Conservation (phyloP, 2,329 filamentous ascomycete species). For the Penicillium sp. region DNA sequence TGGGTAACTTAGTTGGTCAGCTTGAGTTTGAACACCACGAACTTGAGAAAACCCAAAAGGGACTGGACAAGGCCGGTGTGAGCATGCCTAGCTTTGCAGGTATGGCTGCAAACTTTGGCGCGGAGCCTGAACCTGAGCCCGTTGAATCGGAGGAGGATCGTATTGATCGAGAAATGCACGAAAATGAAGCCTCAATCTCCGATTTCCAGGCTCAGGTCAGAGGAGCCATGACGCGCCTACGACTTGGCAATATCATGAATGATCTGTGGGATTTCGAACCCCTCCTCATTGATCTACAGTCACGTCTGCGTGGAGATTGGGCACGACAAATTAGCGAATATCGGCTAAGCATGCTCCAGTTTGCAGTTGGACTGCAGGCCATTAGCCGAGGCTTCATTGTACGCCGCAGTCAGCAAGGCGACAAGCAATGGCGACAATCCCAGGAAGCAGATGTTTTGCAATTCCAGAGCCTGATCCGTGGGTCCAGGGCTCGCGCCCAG, state of each 20-base stretch:
- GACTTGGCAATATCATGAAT: slow-evolving; percentile 80
- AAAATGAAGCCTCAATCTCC: slow-evolving; percentile 67
- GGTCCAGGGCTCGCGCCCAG: slow-evolving; percentile 42
- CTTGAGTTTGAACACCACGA: slow-evolving; percentile 98
- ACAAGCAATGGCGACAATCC: slow-evolving; percentile 69
- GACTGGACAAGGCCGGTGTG: slow-evolving; percentile 88
- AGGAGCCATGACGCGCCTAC: slow-evolving; percentile 73
- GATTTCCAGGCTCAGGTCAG: slow-evolving; percentile 86
- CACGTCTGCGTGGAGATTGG: slow-evolving; percentile 83
- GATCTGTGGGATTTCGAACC: slow-evolving; percentile 82
- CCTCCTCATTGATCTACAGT: slow-evolving; percentile 75
- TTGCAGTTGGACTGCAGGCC: slow-evolving; percentile 78
- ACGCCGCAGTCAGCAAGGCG: slow-evolving; percentile 60
- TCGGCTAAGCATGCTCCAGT: slow-evolving; percentile 75
- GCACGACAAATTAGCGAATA: slow-evolving; percentile 79
- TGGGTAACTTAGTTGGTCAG: slow-evolving; percentile 93
- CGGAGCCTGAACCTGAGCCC: slow-evolving; percentile 69
- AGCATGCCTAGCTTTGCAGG: slow-evolving; percentile 98
- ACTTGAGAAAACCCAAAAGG: slow-evolving; percentile 93
- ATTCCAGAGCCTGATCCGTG: slow-evolving; percentile 78
- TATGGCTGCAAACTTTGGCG: slow-evolving; percentile 93
- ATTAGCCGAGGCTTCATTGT: slow-evolving; percentile 72
- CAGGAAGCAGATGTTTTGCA: slow-evolving; percentile 70
- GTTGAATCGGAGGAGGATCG: slow-evolving; percentile 87
- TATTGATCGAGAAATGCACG: slow-evolving; percentile 74